Conservation (phyloP, 495 filamentous ascomycete genomes). For the Echria macrotheca region DNA sequence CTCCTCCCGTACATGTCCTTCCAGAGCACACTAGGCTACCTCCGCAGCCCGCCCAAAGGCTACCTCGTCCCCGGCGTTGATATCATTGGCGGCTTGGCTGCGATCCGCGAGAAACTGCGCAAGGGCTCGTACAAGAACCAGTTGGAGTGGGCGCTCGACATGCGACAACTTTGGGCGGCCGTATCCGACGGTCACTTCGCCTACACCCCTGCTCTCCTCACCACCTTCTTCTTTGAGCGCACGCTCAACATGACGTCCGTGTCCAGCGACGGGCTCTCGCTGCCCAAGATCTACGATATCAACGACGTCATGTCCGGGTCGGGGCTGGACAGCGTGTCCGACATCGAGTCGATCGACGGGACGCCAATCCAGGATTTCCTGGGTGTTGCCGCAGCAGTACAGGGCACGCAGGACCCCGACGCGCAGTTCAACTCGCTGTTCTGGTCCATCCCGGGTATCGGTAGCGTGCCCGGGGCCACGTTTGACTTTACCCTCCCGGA, state of each 20-base stretch:
- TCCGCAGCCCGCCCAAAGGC: slow-evolving; percentile 33
- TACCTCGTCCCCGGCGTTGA: slow-evolving; percentile 34
- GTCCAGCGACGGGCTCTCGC: slow-evolving; percentile 16
- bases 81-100: slow-evolving; percentile 29
- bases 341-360: slow-evolving; percentile 10
- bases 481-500: slow-evolving; percentile 7
- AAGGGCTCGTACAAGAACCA: slow-evolving; percentile 34
- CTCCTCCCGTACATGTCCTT: slow-evolving; percentile 6
- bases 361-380: slow-evolving; percentile 9
- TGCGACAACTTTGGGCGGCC: slow-evolving; percentile 21
- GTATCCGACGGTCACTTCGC: slow-evolving; percentile 44
- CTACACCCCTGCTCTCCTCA: slow-evolving; percentile 17
- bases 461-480: no score
- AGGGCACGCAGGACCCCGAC: slow-evolving; percentile 21
- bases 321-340: neutral
- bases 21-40: slow-evolving; percentile 35
- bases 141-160: slow-evolving; percentile 43
- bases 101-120: slow-evolving; percentile 19
- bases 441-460: neutral
- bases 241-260: slow-evolving; percentile 21
- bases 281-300: slow-evolving; percentile 22
- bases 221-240: slow-evolving; percentile 16
- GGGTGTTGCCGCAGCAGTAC: neutral
- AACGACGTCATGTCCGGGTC: slow-evolving; percentile 14
- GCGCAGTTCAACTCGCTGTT: slow-evolving; percentile 21